Evolutionary conservation across 2,329 filamentous ascomycete genomes (phyloP).

Genomic region (Ceratocystis harringtonii): DNA sequence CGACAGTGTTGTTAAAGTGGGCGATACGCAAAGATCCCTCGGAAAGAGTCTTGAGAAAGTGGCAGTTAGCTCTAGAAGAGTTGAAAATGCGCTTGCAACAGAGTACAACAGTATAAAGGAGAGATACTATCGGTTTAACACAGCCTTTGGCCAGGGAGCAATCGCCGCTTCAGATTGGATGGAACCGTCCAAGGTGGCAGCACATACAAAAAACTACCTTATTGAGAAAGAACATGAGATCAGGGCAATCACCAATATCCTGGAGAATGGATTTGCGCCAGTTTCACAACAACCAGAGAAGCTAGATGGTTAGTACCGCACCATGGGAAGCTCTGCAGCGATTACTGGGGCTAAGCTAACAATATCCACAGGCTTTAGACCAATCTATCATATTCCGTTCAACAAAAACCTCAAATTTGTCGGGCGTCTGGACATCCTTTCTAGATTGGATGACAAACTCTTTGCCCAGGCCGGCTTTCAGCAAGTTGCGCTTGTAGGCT

Average conservation of each 20-base stretch:
- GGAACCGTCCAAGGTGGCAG: slow-evolving; percentile 19
- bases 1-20: slow-evolving; percentile 18
- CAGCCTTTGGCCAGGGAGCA: slow-evolving; percentile 21
- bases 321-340: too few species aligned
- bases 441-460: neutral
- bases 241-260: neutral
- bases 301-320: too few species aligned
- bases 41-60: neutral
- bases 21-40: slow-evolving; percentile 5
- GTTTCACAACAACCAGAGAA: neutral
- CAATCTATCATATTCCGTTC: neutral
- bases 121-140: slow-evolving; percentile 22
- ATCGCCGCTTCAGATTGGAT: slow-evolving; percentile 22
- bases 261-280: neutral
- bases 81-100: slow-evolving; percentile 8
- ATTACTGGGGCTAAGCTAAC: too few species aligned
- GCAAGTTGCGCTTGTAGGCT: neutral
- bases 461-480: neutral
- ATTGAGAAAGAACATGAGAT: slow-evolving; percentile 8
- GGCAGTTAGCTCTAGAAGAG: neutral
- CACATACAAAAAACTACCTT: slow-evolving; percentile 20
- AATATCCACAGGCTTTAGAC: neutral
- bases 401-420: neutral
- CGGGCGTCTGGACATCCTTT: neutral
- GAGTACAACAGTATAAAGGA: slow-evolving; percentile 17